Conservation (phyloP, 345 rosid species). For the Bruguiera gymnorhiza region DNA sequence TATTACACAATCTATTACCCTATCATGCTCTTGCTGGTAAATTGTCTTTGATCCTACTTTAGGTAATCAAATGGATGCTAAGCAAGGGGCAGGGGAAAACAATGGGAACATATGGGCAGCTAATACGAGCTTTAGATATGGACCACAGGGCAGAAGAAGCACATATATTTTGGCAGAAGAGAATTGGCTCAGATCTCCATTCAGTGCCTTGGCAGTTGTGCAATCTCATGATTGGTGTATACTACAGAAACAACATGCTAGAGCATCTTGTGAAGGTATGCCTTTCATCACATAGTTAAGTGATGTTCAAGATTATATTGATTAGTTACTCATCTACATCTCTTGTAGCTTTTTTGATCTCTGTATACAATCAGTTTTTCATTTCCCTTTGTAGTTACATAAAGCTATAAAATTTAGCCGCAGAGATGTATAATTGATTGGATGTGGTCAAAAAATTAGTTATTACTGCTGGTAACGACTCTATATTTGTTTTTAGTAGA, state of each 20-base stretch:
- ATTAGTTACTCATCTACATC: not conserved
- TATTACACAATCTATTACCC: not conserved
- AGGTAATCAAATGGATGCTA: conserved; percentile 98
- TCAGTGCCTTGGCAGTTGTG: conserved; percentile 93
- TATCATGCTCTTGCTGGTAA: not conserved
- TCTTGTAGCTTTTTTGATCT: no score
- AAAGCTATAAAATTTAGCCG: not conserved
- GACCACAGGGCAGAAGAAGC: conserved; percentile 93
- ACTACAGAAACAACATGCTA: conserved; percentile 80
- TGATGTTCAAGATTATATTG: not conserved
- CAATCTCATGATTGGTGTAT: conserved; percentile 62
- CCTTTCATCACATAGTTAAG: conserved; percentile 1
- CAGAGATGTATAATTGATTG: no score
- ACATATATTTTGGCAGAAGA: conserved; percentile 73
- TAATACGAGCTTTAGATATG: conserved; percentile 78
- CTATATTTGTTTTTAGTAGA: no score
- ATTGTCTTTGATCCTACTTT: not conserved
- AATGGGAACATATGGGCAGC: conserved; percentile 69
- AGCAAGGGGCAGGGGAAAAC: conserved; percentile 98
- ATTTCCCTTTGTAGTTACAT: not conserved
- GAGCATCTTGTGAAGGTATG: conserved; percentile 70
- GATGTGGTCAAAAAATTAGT: no score
- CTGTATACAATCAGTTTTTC: no score
- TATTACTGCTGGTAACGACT: no score
- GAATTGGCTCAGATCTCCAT: conserved; percentile 69